Evolutionary conservation across 2,329 filamentous ascomycete species (phyloP).

Genomic region (Blastomyces emzantsi): DNA sequence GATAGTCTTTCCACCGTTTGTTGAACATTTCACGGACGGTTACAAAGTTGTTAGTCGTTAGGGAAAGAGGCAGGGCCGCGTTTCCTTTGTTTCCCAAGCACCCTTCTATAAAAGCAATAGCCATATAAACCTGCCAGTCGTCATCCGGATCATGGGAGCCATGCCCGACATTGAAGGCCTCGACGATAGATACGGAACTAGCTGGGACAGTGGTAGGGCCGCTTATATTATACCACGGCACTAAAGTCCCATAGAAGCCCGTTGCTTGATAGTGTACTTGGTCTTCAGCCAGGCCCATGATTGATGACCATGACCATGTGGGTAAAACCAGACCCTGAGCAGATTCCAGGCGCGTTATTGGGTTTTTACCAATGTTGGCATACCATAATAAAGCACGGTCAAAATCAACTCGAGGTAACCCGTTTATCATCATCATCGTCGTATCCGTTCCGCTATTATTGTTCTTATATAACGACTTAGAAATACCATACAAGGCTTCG

Average conservation of each 20-base stretch:
- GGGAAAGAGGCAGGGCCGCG: neutral
- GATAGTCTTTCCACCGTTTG: neutral
- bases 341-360: neutral
- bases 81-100: neutral
- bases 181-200: neutral
- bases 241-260: neutral
- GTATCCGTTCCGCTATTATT: neutral
- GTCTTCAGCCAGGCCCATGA: neutral
- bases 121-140: slow-evolving; percentile 3
- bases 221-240: neutral
- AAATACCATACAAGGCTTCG: neutral
- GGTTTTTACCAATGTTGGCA: neutral
- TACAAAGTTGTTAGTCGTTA: neutral
- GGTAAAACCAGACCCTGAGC: neutral
- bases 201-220: neutral
- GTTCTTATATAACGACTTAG: neutral
- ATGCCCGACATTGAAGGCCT: neutral
- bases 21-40: neutral
- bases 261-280: slow-evolving; percentile 3
- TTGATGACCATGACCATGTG: slow-evolving; percentile 3
- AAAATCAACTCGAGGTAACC: slow-evolving; percentile 3
- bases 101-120: neutral
- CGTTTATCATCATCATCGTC: neutral
- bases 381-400: slow-evolving; percentile 2
- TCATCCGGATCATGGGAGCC: neutral